phyloP scores from a whole-genome alignment of 495 filamentous ascomycete genomes.

The Hypoxylon rickii region DNA sequence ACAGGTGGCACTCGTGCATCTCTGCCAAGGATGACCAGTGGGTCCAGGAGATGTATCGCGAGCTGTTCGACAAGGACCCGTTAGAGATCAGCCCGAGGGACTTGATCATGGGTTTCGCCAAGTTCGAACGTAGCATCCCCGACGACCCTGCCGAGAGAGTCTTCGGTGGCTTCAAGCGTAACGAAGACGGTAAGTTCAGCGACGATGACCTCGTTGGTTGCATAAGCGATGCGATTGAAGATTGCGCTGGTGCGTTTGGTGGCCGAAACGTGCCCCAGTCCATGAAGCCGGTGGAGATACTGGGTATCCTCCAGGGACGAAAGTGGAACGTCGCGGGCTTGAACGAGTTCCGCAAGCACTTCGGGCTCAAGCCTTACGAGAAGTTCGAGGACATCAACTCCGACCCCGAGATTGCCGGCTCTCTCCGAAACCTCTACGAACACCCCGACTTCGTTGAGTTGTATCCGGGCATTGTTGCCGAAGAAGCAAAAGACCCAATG shows the following conservation, averaged over 20 bases:
- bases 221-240: conserved; percentile 67
- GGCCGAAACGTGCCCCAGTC: conserved; percentile 74
- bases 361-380: conserved; percentile 72
- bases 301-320: conserved; percentile 84
- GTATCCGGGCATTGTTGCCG: conserved; percentile 68
- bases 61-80: conserved; percentile 66
- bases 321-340: conserved; percentile 81
- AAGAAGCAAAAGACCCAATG: conserved; percentile 76
- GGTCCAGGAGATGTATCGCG: conserved; percentile 67
- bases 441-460: conserved; percentile 65
- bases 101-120: conserved; percentile 61
- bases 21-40: conserved; percentile 74
- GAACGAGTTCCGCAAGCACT: conserved; percentile 87
- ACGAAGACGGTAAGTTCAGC: conserved; percentile 61
- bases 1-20: conserved; percentile 74
- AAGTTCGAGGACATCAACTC: conserved; percentile 84
- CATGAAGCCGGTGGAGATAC: conserved; percentile 76
- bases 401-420: conserved; percentile 68
- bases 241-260: conserved; percentile 66
- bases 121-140: conserved; percentile 62
- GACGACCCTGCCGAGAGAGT: conserved; percentile 66
- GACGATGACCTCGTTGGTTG: conserved; percentile 74
- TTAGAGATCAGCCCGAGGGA: conserved; percentile 56
- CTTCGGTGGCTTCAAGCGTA: conserved; percentile 66
- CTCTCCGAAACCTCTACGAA: conserved; percentile 74